Base-by-base conservation (phyloP, 139 green algal species). In the Spirogloea muscicola region DNA sequence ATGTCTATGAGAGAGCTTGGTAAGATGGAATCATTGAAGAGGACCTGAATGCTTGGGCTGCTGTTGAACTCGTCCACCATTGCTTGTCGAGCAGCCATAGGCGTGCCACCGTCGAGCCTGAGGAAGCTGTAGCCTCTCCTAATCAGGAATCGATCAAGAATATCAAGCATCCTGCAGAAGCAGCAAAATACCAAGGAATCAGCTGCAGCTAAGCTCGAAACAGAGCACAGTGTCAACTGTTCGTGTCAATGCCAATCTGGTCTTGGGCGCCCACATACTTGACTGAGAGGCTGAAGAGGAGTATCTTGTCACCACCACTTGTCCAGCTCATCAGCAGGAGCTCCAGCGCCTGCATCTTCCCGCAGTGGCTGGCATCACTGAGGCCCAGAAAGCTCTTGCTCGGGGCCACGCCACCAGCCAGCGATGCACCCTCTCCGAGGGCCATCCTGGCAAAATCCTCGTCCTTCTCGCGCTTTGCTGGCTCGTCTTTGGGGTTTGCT, bases 11-110 rank as follows among this genome's bases (percentile, higher is more conserved):
- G 21, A 55, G 21, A n/a, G 46, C 21, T 55, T 55, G 46, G 46
- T 55, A n/a, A 55, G n/a, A 21, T 55, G 46, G 46, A 21, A 55
- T 55, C 21, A 55, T n/a, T n/a, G n/a, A n/a, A n/a, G n/a, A n/a
- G n/a, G n/a, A 64, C 7, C 33, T 6, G 37, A 31, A 6, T 21
- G 9, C 49, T 72, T 2, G 40, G n/a, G 62, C 70, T 68, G 31
- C 29, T 36, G 67, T 93, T 93, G 87, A 91, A 96, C 57, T 59
- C 41, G 84, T 97, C 91, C 29, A 93, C 86, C 3, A 94, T 85
- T 13, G 77, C 57, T 58, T 96, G 88, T 3, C 93, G 86, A 18
- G 92, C 88, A 2, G 87, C 82, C 27, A 94, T 80, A 77, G 87
- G 80, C 0, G 62, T 66, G 1, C 44, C 13, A 1, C 62, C 58